Conservation (phyloP, 371 early-diverging fungal genomes). For the Mucor piriformis region DNA sequence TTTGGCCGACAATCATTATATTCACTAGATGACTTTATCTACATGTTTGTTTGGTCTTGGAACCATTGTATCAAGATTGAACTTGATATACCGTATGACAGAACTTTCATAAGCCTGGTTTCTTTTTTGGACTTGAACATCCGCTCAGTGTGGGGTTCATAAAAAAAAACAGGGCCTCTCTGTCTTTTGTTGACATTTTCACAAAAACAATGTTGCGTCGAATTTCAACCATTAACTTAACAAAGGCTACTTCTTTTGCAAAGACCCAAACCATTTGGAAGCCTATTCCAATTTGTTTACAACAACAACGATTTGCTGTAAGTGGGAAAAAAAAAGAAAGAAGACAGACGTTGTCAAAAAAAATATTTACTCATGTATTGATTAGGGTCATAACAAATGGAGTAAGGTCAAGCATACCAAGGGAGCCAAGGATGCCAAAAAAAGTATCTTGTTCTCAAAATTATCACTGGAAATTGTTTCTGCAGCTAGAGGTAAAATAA, state of each 20-base stretch:
- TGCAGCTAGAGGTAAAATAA: constrained; percentile 53
- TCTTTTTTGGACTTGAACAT: no score
- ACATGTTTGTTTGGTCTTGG: no score
- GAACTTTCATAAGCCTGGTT: no score
- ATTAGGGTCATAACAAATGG: constrained; percentile 71
- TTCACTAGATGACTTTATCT: no score
- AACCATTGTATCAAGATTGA: no score
- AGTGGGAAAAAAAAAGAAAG: background rate
- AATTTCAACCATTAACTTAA: constrained; percentile 4
- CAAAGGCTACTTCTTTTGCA: background rate
- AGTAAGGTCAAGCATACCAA: constrained; percentile 70
- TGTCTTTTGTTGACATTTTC: no score
- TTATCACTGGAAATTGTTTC: constrained; percentile 63
- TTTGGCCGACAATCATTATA: no score
- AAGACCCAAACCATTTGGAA: constrained; percentile 10
- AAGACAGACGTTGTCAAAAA: background rate
- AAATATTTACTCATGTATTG: background rate
- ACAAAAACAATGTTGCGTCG: constrained; percentile 9
- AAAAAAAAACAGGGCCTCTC: no score
- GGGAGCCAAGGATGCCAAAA: constrained; percentile 60
- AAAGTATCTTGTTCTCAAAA: constrained; percentile 58
- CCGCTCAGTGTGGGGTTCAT: no score
- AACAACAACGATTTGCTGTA: constrained; percentile 52
- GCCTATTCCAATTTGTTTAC: constrained; percentile 11
- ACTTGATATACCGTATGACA: no score